These are phyloP conservation scores for Magnaporthiopsis incrustans DNA, from an alignment of 2,329 filamentous ascomycete genomes.

Conservation along the genomic window DNA sequence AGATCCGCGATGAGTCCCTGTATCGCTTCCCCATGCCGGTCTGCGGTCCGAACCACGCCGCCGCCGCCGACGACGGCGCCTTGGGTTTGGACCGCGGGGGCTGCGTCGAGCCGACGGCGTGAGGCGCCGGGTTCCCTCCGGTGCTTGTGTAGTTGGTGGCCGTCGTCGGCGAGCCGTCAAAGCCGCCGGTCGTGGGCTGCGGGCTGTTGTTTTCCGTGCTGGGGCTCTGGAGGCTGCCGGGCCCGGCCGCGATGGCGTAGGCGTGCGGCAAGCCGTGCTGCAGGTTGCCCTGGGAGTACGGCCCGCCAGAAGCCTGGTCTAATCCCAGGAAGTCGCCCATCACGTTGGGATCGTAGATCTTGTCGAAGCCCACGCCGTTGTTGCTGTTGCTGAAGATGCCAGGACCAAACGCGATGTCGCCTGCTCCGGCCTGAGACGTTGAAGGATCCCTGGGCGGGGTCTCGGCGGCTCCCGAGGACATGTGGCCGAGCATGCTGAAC, in stretches of 20 bases:
- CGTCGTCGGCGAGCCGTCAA: slow-evolving; percentile 47
- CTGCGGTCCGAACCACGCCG: slow-evolving; percentile 34
- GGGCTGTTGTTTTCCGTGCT: slow-evolving; percentile 59
- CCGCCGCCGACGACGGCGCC: slow-evolving; percentile 20
- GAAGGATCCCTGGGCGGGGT: slow-evolving; percentile 60
- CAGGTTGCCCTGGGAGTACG: slow-evolving; percentile 49
- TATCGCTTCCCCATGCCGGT: slow-evolving; percentile 50
- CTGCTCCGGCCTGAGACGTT: slow-evolving; percentile 29
- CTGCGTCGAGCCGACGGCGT: background rate
- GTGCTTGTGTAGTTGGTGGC: slow-evolving; percentile 21
- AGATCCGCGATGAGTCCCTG: slow-evolving; percentile 75
- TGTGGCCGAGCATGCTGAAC: slow-evolving; percentile 92
- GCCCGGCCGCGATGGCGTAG: slow-evolving; percentile 55
- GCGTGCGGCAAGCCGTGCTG: slow-evolving; percentile 57
- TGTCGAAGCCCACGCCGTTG: slow-evolving; percentile 41
- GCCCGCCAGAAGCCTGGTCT: slow-evolving; percentile 37
- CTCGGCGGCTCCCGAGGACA: slow-evolving; percentile 85
- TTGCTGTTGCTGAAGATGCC: slow-evolving; percentile 33
- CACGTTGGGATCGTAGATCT: slow-evolving; percentile 40
- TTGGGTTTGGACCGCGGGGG: slow-evolving; percentile 13
- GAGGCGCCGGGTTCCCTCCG: background rate
- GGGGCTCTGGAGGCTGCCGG: slow-evolving; percentile 54
- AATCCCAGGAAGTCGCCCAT: slow-evolving; percentile 45
- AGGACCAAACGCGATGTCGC: slow-evolving; percentile 32
- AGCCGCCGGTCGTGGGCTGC: slow-evolving; percentile 41